Conservation (phyloP, 2,329 filamentous ascomycete genomes). For the Xylariaceae sp. region DNA sequence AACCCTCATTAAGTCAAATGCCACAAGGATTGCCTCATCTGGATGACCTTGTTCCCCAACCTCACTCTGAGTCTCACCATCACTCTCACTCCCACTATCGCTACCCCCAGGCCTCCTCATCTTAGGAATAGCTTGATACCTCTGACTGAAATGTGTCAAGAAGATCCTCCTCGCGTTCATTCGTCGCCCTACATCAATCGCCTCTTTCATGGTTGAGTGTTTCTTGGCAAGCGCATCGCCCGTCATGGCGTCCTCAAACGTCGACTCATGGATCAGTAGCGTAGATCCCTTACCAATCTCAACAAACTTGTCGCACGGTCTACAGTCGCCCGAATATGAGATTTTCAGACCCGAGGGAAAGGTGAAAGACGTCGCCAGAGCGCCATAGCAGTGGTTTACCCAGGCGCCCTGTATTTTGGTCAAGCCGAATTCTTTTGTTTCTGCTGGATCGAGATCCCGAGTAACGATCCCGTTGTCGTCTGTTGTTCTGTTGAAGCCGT, state of each 20-base stretch:
- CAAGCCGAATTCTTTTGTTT: constrained; percentile 59
- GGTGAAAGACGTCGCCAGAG: constrained; percentile 73
- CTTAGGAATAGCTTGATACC: constrained; percentile 75
- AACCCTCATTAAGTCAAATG: constrained; percentile 77
- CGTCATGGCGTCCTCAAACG: constrained; percentile 82
- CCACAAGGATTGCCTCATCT: constrained; percentile 63
- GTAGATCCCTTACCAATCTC: constrained; percentile 71
- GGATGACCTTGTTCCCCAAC: constrained; percentile 39
- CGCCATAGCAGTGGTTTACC: constrained; percentile 77
- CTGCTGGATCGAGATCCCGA: constrained; percentile 34
- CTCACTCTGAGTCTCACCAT: constrained; percentile 23
- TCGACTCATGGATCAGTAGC: constrained; percentile 90
- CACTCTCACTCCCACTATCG: constrained; percentile 29
- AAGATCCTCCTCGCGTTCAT: constrained; percentile 82
- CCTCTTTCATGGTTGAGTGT: constrained; percentile 86
- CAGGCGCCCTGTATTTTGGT: constrained; percentile 60
- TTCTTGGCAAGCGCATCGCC: constrained; percentile 83
- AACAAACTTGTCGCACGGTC: constrained; percentile 70
- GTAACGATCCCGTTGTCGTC: constrained; percentile 21
- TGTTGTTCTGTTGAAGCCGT: constrained; percentile 1
- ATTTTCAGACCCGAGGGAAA: constrained; percentile 80
- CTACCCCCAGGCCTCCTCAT: constrained; percentile 24
- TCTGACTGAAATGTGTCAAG: constrained; percentile 92
- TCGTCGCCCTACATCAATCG: constrained; percentile 68
- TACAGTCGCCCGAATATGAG: constrained; percentile 91